Evolutionary conservation across 2,329 filamentous ascomycete genomes (phyloP).

Genomic region (Fonsecaea monophora): DNA sequence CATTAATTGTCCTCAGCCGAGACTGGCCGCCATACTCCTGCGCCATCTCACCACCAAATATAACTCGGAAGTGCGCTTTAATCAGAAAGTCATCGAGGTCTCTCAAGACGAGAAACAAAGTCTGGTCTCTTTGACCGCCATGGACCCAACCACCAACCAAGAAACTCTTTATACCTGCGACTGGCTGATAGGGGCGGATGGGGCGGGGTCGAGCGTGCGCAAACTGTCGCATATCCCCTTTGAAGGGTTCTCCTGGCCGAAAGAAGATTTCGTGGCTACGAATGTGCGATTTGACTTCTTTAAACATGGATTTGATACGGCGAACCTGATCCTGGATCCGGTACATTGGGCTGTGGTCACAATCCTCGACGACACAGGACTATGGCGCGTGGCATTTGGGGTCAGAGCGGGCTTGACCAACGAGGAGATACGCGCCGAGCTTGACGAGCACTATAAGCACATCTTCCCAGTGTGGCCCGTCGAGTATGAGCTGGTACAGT

Average conservation of each 20-base stretch:
- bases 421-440: constrained; percentile 42
- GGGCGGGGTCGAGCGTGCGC: constrained; percentile 32
- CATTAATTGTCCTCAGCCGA: constrained; percentile 34
- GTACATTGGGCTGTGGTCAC: constrained; percentile 45
- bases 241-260: constrained; percentile 35
- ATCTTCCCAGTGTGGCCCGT: constrained; percentile 40
- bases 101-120: constrained; percentile 20
- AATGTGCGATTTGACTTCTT: constrained; percentile 34
- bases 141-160: constrained; percentile 26
- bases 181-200: constrained; percentile 33
- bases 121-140: constrained; percentile 20
- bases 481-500: constrained; percentile 36
- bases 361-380: constrained; percentile 42
- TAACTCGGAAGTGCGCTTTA: constrained; percentile 30
- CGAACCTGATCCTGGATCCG: constrained; percentile 32
- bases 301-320: constrained; percentile 32
- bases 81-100: constrained; percentile 28
- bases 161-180: constrained; percentile 30
- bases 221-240: constrained; percentile 32
- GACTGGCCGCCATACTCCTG: constrained; percentile 29
- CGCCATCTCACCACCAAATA: constrained; percentile 31
- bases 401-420: constrained; percentile 43
- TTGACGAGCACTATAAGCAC: constrained; percentile 30
- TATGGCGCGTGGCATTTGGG: constrained; percentile 54
- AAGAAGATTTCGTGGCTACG: constrained; percentile 35